Evolutionary conservation across 352 stramenopile species (phyloP).

Genomic region (Pythium sp.): DNA sequence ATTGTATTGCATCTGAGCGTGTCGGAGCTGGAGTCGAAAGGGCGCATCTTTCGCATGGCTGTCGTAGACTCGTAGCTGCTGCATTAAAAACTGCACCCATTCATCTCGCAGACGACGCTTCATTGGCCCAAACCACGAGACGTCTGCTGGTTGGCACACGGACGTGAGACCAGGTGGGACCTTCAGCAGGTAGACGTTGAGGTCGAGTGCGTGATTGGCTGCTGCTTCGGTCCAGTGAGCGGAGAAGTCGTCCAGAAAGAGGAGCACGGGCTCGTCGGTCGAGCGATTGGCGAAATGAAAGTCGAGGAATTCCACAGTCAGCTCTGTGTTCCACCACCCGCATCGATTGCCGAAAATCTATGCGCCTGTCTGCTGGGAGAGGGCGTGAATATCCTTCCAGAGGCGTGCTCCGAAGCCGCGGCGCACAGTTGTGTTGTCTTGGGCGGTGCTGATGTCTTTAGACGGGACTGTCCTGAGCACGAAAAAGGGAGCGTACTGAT

Average conservation of each 20-base stretch:
- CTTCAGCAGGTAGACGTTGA: not conserved
- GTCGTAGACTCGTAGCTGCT: not conserved
- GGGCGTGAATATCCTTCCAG: not conserved
- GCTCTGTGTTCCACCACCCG: not conserved
- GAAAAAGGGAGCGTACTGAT: constrained; percentile 1
- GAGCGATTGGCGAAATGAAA: not conserved
- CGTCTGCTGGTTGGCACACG: not conserved
- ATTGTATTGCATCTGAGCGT: not conserved
- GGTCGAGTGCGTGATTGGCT: not conserved
- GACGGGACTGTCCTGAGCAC: not conserved
- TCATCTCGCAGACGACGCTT: not conserved
- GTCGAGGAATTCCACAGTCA: not conserved
- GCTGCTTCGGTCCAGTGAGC: not conserved
- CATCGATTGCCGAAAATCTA: constrained; percentile 1
- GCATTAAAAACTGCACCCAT: not conserved
- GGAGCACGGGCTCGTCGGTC: not conserved
- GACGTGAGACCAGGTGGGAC: not conserved
- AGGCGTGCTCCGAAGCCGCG: not conserved
- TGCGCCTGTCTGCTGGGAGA: not conserved
- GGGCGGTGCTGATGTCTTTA: not conserved
- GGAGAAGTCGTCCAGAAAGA: not conserved
- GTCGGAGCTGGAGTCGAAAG: not conserved
- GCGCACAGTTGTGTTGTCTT: not conserved
- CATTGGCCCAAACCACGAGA: not conserved
- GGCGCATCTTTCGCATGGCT: not conserved